These are phyloP conservation scores for Crithidia thermophila DNA, from an alignment of 208 protist genomes.

Conservation along the genomic window DNA sequence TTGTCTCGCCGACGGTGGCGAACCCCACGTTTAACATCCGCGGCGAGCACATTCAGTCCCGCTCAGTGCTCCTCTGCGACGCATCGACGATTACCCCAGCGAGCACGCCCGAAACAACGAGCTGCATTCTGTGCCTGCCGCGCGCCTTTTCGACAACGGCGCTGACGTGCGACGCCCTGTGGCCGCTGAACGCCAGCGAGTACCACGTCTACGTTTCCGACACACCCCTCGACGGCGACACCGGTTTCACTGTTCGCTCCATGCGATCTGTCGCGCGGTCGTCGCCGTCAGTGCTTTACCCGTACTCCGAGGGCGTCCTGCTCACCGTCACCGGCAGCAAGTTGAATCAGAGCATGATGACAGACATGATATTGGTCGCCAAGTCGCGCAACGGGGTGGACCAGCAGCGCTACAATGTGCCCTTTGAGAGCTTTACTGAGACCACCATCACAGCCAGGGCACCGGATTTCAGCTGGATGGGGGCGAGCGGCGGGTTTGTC, in stretches of 20 bases:
- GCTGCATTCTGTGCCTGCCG: slow-evolving; percentile 33
- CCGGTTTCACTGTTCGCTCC: slow-evolving; percentile 26
- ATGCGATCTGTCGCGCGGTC: neutral
- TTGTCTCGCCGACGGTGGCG: slow-evolving; percentile 34
- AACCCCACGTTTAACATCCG: slow-evolving; percentile 26
- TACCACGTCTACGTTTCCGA: slow-evolving; percentile 40
- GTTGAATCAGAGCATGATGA: slow-evolving; percentile 6
- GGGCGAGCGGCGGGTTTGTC: slow-evolving; percentile 5
- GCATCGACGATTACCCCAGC: neutral
- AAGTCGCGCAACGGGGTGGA: neutral
- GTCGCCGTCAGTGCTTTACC: slow-evolving; percentile 29
- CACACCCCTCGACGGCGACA: slow-evolving; percentile 16
- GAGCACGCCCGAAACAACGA: slow-evolving; percentile 15
- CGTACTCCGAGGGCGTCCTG: slow-evolving; percentile 27
- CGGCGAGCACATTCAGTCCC: slow-evolving; percentile 20
- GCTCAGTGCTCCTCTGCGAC: slow-evolving; percentile 37
- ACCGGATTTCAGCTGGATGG: slow-evolving; percentile 27
- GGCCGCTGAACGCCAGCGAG: slow-evolving; percentile 6
- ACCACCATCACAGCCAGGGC: slow-evolving; percentile 4
- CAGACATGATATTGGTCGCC: slow-evolving; percentile 14
- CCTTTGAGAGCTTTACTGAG: neutral
- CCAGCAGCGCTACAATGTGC: neutral
- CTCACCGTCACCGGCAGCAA: slow-evolving; percentile 21
- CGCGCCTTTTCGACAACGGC: slow-evolving; percentile 11
- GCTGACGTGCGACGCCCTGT: slow-evolving; percentile 29